Conservation (phyloP, 1,284 basidiomycete species). For the Ceratobasidium papillatum region DNA sequence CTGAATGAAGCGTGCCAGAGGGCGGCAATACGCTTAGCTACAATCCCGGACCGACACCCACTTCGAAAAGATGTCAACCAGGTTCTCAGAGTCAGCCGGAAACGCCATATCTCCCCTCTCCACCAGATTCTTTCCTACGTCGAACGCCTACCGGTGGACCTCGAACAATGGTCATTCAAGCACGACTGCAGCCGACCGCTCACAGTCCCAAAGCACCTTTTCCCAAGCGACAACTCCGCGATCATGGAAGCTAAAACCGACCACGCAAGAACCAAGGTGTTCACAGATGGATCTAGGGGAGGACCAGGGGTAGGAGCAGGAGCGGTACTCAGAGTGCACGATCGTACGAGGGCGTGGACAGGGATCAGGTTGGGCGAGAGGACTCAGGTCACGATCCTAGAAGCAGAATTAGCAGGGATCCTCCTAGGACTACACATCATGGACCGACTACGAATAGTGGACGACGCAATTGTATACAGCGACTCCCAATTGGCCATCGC, state of each 20-base stretch:
- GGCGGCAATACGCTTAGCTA: neutral
- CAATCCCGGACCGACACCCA: neutral
- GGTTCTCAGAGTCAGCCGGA: neutral
- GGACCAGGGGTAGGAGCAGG: too few species aligned
- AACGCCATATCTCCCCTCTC: neutral
- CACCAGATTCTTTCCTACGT: neutral
- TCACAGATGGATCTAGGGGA: too few species aligned
- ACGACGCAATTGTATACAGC: neutral
- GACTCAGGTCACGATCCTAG: neutral
- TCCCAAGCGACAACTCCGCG: neutral
- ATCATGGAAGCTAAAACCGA: neutral
- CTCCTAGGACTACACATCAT: neutral
- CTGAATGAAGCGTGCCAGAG: slow-evolving; percentile 4
- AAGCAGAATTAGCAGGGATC: slow-evolving; percentile 1
- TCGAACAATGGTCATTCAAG: slow-evolving; percentile 5
- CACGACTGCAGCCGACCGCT: neutral
- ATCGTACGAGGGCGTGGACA: neutral
- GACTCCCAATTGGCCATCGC: neutral
- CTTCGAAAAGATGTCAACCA: neutral
- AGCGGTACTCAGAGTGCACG: too few species aligned
- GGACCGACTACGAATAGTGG: neutral
- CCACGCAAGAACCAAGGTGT: neutral
- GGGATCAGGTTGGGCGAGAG: neutral
- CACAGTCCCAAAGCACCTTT: neutral
- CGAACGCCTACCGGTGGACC: neutral